Base-by-base conservation (phyloP, 345 rosid genomes). In the Erysimum cheiranthoides region DNA sequence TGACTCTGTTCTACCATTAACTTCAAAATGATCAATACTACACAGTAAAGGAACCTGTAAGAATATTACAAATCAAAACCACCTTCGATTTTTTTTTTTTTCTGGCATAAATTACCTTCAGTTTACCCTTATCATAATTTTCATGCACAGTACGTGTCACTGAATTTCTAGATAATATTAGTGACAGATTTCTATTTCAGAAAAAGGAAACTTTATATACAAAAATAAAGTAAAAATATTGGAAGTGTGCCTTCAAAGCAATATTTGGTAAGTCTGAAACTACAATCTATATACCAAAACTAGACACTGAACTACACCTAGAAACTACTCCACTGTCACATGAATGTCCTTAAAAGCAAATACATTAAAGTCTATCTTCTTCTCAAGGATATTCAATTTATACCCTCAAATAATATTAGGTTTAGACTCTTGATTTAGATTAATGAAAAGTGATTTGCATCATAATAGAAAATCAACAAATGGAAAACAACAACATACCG, bases 401-500 rank as follows among this genome's bases (percentile, higher is more conserved):
- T 52, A 61, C 18, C 27, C 32, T 17, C 5, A 11, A 3, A 17
- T 17, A 16, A 10, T 4, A 27, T 18, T 63, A 34, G 42, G 53
- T 21, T 32, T 35, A 36, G 34, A 63, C 8, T 31, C 30, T 34
- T 45, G 13, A 54, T 42, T 31, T 64, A 11, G 28, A 67, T 2
- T 39, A 28, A 45, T 43, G 16, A 62, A 70, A 70, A 62, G 2
- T 69, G 30, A 12, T 54, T 32, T 61, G 62, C 51, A 75, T 59
- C 17, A 16, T 42, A 70, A 35, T 16, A 43, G 18, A 6, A 50
- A 39, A 36, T 9, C 1, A 63, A 18, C 3, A 34, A 61, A 21
- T 10, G 60, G 36, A 31, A 54, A 65, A 38, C 12, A 60, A 66
- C 52, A 82, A 50, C 86, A 81, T 72, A 92, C 99, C 70, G 99